These are phyloP conservation scores for Vitellaria paradoxa DNA, from an alignment of 179 eudicot genomes.

Conservation along the genomic window DNA sequence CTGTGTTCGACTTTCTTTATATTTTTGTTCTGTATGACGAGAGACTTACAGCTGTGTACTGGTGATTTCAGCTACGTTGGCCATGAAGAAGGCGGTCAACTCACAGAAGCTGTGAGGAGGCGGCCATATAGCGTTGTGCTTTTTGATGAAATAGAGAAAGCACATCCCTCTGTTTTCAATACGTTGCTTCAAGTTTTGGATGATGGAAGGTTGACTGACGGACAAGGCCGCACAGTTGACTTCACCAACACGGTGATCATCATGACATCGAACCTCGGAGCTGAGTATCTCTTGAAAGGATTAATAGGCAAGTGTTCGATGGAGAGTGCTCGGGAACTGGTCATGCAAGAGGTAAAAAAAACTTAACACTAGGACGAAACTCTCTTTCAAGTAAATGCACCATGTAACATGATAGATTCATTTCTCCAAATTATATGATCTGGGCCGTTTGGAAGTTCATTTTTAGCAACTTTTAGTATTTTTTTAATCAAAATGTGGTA, in stretches of 20 bases:
- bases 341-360: constrained; percentile 66
- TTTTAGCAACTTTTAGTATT: too few species aligned
- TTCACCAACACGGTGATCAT: constrained; percentile 84
- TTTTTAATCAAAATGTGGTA: too few species aligned
- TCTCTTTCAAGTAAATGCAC: too few species aligned
- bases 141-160: constrained; percentile 93
- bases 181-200: constrained; percentile 88
- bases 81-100: constrained; percentile 94
- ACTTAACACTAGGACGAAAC: neutral
- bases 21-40: neutral
- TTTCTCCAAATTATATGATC: too few species aligned
- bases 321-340: constrained; percentile 60
- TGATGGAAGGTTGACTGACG: constrained; percentile 90
- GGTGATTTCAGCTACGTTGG: constrained; percentile 57
- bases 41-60: neutral
- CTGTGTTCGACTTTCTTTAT: neutral
- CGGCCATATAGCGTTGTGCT: constrained; percentile 76
- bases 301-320: constrained; percentile 63
- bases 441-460: too few species aligned
- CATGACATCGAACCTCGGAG: constrained; percentile 93
- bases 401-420: too few species aligned
- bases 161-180: constrained; percentile 69
- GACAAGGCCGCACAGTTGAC: constrained; percentile 90
- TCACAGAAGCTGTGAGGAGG: constrained; percentile 86
- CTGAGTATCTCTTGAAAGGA: constrained; percentile 74